These are phyloP conservation scores for Leishmania braziliensis DNA, from an alignment of 208 protist species.

Conservation along the genomic window DNA sequence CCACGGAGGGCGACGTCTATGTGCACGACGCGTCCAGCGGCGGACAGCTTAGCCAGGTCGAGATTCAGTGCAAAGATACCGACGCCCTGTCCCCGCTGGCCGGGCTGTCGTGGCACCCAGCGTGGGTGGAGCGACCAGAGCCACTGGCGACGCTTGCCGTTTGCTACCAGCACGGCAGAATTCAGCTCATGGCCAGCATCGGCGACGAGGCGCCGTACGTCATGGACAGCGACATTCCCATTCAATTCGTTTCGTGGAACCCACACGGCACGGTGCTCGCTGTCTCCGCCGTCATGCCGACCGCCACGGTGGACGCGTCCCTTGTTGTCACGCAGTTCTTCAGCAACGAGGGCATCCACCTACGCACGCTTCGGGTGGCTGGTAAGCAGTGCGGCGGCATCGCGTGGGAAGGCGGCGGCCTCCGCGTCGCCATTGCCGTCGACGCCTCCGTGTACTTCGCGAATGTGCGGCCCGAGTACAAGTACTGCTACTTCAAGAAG, in stretches of 20 bases:
- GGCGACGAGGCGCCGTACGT: conserved; percentile 85
- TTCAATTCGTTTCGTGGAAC: conserved; percentile 92
- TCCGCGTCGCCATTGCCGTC: conserved; percentile 94
- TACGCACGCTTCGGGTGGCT: conserved; percentile 91
- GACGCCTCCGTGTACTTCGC: conserved; percentile 97
- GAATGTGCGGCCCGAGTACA: conserved; percentile 96
- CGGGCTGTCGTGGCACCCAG: conserved; percentile 86
- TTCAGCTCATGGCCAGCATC: conserved; percentile 94
- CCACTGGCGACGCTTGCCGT: conserved; percentile 86
- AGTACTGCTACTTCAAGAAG: conserved; percentile 94
- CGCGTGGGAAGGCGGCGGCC: conserved; percentile 94
- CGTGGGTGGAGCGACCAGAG: conserved; percentile 82
- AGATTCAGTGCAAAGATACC: conserved; percentile 45
- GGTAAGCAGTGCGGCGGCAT: conserved; percentile 87
- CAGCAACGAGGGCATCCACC: conserved; percentile 87
- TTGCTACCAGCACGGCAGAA: conserved; percentile 85
- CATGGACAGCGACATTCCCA: conserved; percentile 89
- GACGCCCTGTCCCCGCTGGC: conserved; percentile 37
- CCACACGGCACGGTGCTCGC: conserved; percentile 93
- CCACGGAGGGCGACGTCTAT: conserved; percentile 81
- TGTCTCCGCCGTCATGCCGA: conserved; percentile 69
- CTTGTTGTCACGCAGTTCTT: conserved; percentile 94
- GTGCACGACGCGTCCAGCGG: conserved; percentile 88
- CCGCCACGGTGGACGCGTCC: conserved; percentile 19
- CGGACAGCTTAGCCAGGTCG: conserved; percentile 78